Conservation (phyloP, 2,329 filamentous ascomycete species). For the Penicillium hordei region DNA sequence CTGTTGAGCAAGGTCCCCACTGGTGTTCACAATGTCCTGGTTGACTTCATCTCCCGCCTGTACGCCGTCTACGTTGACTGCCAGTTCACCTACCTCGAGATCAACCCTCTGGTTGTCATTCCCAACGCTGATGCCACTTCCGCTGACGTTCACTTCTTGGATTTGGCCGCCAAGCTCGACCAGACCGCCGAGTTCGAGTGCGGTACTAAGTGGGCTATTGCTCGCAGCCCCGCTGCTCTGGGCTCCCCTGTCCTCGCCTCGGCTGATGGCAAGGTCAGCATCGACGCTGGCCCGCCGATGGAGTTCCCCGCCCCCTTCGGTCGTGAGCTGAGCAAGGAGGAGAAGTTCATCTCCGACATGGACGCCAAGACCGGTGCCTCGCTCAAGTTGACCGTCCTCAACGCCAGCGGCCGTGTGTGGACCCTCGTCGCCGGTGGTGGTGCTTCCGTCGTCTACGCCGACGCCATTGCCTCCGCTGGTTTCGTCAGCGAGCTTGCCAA, state of each 20-base stretch:
- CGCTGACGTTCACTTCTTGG: slow-evolving; percentile 94
- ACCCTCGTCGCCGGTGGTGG: slow-evolving; percentile 98
- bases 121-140: slow-evolving; percentile 90
- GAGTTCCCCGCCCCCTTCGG: slow-evolving; percentile 99
- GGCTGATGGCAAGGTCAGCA: slow-evolving; percentile 73
- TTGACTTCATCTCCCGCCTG: slow-evolving; percentile 97
- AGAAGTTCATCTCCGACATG: slow-evolving; percentile 97
- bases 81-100: slow-evolving; percentile 99
- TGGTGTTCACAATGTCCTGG: slow-evolving; percentile 95
- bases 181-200: slow-evolving; percentile 99
- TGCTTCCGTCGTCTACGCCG: slow-evolving; percentile 98
- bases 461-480: slow-evolving; percentile 94
- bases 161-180: slow-evolving; percentile 97
- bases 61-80: slow-evolving; percentile 99
- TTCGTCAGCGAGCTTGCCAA: slow-evolving; percentile 97
- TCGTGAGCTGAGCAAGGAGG: slow-evolving; percentile 97
- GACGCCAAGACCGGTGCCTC: slow-evolving; percentile 99
- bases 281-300: slow-evolving; percentile 96
- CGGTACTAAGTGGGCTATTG: slow-evolving; percentile 97
- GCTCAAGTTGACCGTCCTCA: slow-evolving; percentile 95
- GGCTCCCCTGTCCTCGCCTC: slow-evolving; percentile 70
- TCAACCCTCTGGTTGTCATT: slow-evolving; percentile 98
- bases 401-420: slow-evolving; percentile 90
- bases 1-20: slow-evolving; percentile 91
- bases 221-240: slow-evolving; percentile 83